Evolutionary conservation across 768 basidiomycete species (phyloP).

Genomic region (Lactifluus hygrophoroides): DNA sequence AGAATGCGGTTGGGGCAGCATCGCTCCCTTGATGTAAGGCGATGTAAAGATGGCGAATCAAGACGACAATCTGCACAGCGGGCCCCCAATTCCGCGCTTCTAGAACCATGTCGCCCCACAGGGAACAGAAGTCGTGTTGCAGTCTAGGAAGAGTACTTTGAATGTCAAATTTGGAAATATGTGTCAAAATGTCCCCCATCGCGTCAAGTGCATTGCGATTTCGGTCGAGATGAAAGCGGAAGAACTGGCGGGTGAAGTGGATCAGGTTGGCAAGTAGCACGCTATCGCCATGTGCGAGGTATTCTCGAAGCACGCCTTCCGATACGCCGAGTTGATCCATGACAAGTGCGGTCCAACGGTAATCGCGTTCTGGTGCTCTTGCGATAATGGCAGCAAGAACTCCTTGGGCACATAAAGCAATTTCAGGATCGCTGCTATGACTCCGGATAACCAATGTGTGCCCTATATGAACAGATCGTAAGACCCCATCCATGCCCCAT

Average conservation of each 20-base stretch:
- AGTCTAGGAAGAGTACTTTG: not conserved
- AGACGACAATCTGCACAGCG: too few relatives aligned
- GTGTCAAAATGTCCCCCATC: not conserved
- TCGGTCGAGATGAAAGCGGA: too few relatives aligned
- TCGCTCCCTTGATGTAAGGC: too few relatives aligned
- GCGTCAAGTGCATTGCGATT: too few relatives aligned
- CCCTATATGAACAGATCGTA: not conserved
- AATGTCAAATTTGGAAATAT: not conserved
- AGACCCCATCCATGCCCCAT: not conserved
- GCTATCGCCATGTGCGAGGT: not conserved
- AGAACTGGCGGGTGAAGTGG: not conserved
- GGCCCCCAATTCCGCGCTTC: too few relatives aligned
- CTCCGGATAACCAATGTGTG: not conserved
- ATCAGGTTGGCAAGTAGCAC: not conserved
- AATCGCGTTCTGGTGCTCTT: not conserved
- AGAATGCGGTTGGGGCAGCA: too few relatives aligned
- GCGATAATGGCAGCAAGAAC: not conserved
- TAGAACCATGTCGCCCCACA: not conserved
- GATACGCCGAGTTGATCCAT: not conserved
- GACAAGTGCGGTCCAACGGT: not conserved
- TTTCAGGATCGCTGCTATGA: not conserved
- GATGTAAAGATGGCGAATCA: too few relatives aligned
- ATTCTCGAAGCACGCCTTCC: not conserved
- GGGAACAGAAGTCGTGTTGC: not conserved
- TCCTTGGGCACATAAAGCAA: not conserved